Conservation (phyloP, 1,139 yeast genomes). For the Blastobotrys niveus region DNA sequence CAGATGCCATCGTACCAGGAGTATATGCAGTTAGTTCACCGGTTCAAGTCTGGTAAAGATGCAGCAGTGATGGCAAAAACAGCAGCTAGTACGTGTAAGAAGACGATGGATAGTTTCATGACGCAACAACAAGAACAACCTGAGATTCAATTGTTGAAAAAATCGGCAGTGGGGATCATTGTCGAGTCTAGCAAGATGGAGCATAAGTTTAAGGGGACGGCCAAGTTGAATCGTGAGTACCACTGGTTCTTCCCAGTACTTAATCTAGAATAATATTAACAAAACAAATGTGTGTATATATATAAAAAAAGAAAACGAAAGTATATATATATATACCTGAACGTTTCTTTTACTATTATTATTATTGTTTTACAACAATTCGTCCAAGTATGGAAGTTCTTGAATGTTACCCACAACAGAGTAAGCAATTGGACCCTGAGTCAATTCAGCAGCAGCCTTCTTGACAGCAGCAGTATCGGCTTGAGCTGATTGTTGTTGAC, state of each 20-base stretch:
- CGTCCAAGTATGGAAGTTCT: constrained; percentile 84
- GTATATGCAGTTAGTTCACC: constrained; percentile 6
- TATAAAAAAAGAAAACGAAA: background rate
- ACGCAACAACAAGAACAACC: constrained; percentile 16
- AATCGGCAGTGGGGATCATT: constrained; percentile 32
- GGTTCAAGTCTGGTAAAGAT: constrained; percentile 11
- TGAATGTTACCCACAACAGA: constrained; percentile 90
- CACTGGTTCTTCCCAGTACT: constrained; percentile 36
- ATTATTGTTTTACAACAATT: constrained; percentile 44
- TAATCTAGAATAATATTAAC: constrained; percentile 10
- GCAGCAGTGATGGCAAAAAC: constrained; percentile 21
- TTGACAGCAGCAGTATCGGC: constrained; percentile 44
- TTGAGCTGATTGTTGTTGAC: constrained; percentile 31
- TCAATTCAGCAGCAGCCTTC: constrained; percentile 44
- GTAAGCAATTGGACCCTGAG: constrained; percentile 67
- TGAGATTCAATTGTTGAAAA: constrained; percentile 30
- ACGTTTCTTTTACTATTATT: background rate
- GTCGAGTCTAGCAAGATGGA: constrained; percentile 24
- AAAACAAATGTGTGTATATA: constrained; percentile 74
- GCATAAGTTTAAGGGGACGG: constrained; percentile 13
- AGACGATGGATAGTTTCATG: constrained; percentile 22
- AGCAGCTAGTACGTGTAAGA: constrained; percentile 20
- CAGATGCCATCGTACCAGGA: constrained; percentile 46
- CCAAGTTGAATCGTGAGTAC: constrained; percentile 21
- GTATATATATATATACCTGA: background rate